These are phyloP conservation scores for Stagonosporopsis chrysanthemi DNA, from an alignment of 2,329 filamentous ascomycete species.

Conservation along the genomic window DNA sequence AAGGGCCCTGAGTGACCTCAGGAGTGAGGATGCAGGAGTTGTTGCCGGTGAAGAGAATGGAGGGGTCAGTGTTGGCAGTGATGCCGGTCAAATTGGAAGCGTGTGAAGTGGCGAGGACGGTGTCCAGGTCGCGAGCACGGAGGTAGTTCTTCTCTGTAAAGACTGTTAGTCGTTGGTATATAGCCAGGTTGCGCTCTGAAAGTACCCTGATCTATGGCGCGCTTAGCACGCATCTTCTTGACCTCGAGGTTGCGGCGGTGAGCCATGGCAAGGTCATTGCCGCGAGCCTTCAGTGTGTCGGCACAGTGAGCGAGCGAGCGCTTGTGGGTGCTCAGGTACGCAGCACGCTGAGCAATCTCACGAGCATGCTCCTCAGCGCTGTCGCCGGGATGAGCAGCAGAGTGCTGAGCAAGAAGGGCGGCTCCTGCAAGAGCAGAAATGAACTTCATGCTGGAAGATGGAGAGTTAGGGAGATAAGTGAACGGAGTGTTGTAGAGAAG, in stretches of 20 bases:
- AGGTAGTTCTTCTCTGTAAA: conserved; percentile 36
- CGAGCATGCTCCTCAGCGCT: conserved; percentile 40
- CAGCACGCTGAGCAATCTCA: conserved; percentile 47
- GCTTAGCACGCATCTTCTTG: conserved; percentile 51
- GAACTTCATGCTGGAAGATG: conserved; percentile 32
- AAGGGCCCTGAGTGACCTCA: conserved; percentile 45
- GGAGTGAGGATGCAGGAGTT: conserved; percentile 47
- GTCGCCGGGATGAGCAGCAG: conserved; percentile 51
- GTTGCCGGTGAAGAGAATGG: conserved; percentile 42
- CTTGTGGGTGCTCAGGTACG: conserved; percentile 46
- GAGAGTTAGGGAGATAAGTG: conserved; percentile 2
- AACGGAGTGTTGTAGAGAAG: conserved; percentile 8
- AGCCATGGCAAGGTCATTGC: conserved; percentile 52
- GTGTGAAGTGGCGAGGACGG: conserved; percentile 40
- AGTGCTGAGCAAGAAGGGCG: conserved; percentile 37
- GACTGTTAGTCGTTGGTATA: conserved; percentile 12
- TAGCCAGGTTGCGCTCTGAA: neutral
- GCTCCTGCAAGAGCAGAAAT: conserved; percentile 35
- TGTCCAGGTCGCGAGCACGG: conserved; percentile 38
- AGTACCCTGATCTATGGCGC: conserved; percentile 35
- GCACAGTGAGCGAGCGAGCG: conserved; percentile 54
- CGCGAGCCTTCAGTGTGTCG: conserved; percentile 49
- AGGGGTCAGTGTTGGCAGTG: conserved; percentile 36
- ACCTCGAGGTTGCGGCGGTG: conserved; percentile 53
- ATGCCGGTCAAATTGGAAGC: conserved; percentile 41